Evolutionary conservation across 371 early-diverging fungal genomes (phyloP).

Genomic region (Coemansia sp.): DNA sequence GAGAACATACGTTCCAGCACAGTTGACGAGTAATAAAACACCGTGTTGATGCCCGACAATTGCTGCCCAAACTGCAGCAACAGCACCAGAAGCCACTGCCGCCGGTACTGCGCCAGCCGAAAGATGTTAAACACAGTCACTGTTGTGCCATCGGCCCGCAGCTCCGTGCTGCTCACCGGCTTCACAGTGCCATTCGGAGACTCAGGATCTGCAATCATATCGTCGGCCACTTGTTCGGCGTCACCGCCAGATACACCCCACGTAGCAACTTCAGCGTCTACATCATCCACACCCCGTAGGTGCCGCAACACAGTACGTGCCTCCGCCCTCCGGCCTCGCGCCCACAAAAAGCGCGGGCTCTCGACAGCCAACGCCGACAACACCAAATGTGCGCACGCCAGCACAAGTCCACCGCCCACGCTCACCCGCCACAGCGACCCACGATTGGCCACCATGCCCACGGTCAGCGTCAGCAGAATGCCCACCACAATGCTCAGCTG

Average conservation of each 20-base stretch:
- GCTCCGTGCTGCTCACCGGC: constrained; percentile 8
- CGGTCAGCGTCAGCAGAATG: constrained; percentile 67
- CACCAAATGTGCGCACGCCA: constrained; percentile 64
- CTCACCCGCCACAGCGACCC: constrained; percentile 67
- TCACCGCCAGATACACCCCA: constrained; percentile 52
- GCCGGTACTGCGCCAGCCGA: constrained; percentile 60
- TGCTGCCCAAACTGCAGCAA: constrained; percentile 80
- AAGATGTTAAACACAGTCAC: constrained; percentile 52
- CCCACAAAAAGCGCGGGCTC: constrained; percentile 71
- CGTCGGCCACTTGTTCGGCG: neutral
- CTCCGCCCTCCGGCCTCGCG: constrained; percentile 55
- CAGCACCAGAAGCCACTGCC: constrained; percentile 66
- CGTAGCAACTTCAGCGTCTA: constrained; percentile 64
- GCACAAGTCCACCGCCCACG: constrained; percentile 57
- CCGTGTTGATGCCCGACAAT: constrained; percentile 91
- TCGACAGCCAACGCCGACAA: constrained; percentile 75
- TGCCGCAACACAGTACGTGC: constrained; percentile 61
- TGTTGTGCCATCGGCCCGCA: constrained; percentile 3
- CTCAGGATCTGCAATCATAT: constrained; percentile 7
- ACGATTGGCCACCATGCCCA: constrained; percentile 65
- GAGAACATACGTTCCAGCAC: constrained; percentile 71
- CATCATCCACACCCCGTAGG: constrained; percentile 60
- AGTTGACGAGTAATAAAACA: constrained; percentile 82
- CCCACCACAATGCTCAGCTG: constrained; percentile 85
- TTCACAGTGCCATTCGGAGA: constrained; percentile 10